Percentiles rank a stretch among this genome's conserved stretches.
Evolutionary conservation across 2,329 filamentous ascomycete genomes (phyloP).

Genomic region (Bipolaris sorokiniana): DNA sequence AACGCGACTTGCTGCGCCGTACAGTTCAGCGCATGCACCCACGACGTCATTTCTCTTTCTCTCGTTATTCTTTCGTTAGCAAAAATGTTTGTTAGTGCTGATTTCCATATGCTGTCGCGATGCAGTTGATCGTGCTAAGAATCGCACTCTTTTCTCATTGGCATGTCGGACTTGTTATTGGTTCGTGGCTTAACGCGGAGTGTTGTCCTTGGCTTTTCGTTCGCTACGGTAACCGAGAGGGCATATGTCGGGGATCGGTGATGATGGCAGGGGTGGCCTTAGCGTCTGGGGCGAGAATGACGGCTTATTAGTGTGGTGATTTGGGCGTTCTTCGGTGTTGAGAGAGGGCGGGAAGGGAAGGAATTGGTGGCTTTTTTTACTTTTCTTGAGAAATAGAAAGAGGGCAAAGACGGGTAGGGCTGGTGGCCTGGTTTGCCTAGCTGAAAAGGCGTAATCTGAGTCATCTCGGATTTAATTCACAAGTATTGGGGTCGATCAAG

Average conservation of each 20-base stretch:
- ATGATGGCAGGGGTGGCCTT: neutral
- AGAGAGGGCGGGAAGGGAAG: neutral
- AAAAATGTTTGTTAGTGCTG: no score
- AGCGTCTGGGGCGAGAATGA: neutral
- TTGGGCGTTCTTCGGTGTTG: neutral
- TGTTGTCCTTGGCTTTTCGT: constrained; percentile 2
- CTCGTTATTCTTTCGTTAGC: no score
- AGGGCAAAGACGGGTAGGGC: neutral
- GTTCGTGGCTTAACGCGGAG: constrained; percentile 2
- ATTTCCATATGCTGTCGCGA: no score
- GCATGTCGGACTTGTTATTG: neutral
- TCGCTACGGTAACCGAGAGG: constrained; percentile 7
- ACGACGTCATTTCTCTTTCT: no score
- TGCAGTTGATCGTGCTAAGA: neutral
- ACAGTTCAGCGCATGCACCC: no score
- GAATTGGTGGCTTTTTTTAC: neutral
- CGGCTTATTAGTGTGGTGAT: neutral
- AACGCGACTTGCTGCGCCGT: no score
- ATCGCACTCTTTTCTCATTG: neutral
- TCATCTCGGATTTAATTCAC: neutral
- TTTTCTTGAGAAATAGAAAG: neutral
- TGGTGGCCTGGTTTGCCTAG: neutral
- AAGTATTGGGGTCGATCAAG: neutral
- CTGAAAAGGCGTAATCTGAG: neutral
- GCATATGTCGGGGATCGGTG: neutral